A percentile compares a stretch with the other conserved stretches of the same genome.
Evolutionary conservation across 129 eudicot species (phyloP).

Genomic region (Mikania micrantha): DNA sequence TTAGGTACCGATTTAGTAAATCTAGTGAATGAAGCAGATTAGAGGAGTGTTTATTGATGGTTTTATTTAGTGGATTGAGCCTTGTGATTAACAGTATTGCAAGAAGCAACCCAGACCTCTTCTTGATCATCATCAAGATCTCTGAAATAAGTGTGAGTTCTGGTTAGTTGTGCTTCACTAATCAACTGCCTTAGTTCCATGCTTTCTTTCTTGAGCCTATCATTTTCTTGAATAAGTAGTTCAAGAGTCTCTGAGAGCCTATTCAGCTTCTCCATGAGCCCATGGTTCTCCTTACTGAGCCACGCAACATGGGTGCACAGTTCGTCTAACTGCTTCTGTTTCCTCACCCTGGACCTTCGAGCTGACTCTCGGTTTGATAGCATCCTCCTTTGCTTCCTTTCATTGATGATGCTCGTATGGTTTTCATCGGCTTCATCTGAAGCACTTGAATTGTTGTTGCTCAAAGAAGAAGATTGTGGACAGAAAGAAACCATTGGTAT

Average conservation of each 20-base stretch:
- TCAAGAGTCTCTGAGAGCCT: constrained; percentile 46
- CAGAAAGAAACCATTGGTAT: constrained; percentile 32
- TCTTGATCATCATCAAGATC: constrained; percentile 47
- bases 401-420: constrained; percentile 45
- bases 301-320: constrained; percentile 64
- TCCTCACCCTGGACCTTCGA: constrained; percentile 83
- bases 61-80: constrained; percentile 36
- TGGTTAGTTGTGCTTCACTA: constrained; percentile 49
- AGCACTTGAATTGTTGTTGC: constrained; percentile 51
- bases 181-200: constrained; percentile 47
- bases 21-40: constrained; percentile 41
- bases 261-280: constrained; percentile 59
- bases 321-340: constrained; percentile 84
- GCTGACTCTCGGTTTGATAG: constrained; percentile 87
- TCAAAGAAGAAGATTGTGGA: constrained; percentile 41
- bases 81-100: constrained; percentile 47
- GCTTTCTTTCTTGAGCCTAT: constrained; percentile 61
- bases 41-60: constrained; percentile 29
- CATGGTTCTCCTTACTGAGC: constrained; percentile 58
- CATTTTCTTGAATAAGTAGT: constrained; percentile 51
- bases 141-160: constrained; percentile 36
- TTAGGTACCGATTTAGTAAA: neutral
- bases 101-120: constrained; percentile 35
- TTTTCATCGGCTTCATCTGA: constrained; percentile 82
- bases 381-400: constrained; percentile 80